A percentile compares a stretch with the other conserved stretches of the same genome.
phyloP scores from a whole-genome alignment of 768 basidiomycete species.

The Tricholoma sp. region DNA sequence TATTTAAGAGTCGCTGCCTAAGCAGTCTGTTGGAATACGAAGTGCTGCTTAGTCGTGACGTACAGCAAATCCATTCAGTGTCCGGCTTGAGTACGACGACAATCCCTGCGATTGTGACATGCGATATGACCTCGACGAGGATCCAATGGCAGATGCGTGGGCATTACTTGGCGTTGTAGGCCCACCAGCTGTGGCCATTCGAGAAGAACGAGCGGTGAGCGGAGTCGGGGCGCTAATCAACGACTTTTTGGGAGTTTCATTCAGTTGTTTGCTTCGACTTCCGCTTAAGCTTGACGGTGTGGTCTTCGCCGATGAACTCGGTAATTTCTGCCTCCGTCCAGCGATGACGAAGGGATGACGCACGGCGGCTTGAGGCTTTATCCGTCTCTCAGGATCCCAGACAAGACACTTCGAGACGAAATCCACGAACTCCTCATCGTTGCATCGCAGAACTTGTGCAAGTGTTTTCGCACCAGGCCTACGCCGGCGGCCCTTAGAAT shows the following conservation, averaged over 20 bases:
- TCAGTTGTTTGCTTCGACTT: slow-evolving; percentile 47
- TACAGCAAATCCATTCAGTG: slow-evolving; percentile 66
- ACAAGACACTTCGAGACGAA: slow-evolving; percentile 96
- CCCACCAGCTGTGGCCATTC: slow-evolving; percentile 44
- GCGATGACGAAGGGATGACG: slow-evolving; percentile 85
- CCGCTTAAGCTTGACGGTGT: slow-evolving; percentile 49
- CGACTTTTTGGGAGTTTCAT: slow-evolving; percentile 82
- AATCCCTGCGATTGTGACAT: slow-evolving; percentile 65
- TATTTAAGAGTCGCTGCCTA: slow-evolving; percentile 41
- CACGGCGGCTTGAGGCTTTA: slow-evolving; percentile 91
- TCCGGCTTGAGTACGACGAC: slow-evolving; percentile 71
- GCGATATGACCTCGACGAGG: slow-evolving; percentile 61
- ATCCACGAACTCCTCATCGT: slow-evolving; percentile 94
- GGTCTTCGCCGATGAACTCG: slow-evolving; percentile 46
- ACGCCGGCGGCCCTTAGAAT: slow-evolving; percentile 92
- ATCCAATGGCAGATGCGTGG: slow-evolving; percentile 52
- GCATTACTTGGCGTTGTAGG: slow-evolving; percentile 56
- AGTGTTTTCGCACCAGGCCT: slow-evolving; percentile 90
- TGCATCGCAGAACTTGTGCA: slow-evolving; percentile 82
- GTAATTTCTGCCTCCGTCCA: slow-evolving; percentile 49
- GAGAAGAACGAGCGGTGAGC: slow-evolving; percentile 69
- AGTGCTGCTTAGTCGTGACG: slow-evolving; percentile 24
- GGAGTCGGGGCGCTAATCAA: slow-evolving; percentile 87
- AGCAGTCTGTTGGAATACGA: slow-evolving; percentile 9
- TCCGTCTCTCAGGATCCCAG: slow-evolving; percentile 95